Base-by-base conservation (phyloP, 2,329 filamentous ascomycete species). In the Trichophyton simii region DNA sequence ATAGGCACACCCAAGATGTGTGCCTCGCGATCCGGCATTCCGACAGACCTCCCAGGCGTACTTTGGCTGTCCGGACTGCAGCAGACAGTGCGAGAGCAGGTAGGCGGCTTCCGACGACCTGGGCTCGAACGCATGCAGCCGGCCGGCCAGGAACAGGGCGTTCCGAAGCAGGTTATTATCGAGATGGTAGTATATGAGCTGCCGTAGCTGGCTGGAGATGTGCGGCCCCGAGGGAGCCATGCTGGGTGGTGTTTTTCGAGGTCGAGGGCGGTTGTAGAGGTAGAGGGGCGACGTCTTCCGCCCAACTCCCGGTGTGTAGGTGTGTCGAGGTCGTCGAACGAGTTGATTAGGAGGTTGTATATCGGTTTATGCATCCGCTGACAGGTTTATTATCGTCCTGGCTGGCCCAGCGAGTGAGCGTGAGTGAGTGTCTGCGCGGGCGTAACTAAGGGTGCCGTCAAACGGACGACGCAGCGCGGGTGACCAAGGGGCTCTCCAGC, bases 121-220 rank as follows among this genome's bases (percentile, higher is more conserved):
- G 25, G 87, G 84, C 68, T 97, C 92, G 68, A 92, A 88, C 58
- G 90, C 91, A 64, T 85, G 82, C 20, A 96, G 83, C 66, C 94
- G 85, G 70, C 92, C 89, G 63, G 94, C 88, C 64, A 96, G 89
- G 77, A 99, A 99, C 48, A 96, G 85, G 61, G 94, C 94, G 72
- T 95, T 97, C 61, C 91, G 86, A 71, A 88, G 82, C 42, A 91
- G 84, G 70, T 91, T 87, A 72, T 96, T 95, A 79, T 99, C 94
- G 73, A 99, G 85, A 71, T 86, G 81, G 72, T 87, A 87, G 76
- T 84, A 85, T 64, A 87, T 82, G 57, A 86, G 77, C 68, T 86
- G 82, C 69, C 83, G 79, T 68, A 87, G 77, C 72, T 87, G 84
- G 66, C 76, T 76, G 61, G 80, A 79, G 63, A 83, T 78, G 69